Evolutionary conservation across 2,329 filamentous ascomycete species (phyloP), one percentile per base, ranked within the genome.

Genomic region (Colletotrichum godetiae): DNA sequence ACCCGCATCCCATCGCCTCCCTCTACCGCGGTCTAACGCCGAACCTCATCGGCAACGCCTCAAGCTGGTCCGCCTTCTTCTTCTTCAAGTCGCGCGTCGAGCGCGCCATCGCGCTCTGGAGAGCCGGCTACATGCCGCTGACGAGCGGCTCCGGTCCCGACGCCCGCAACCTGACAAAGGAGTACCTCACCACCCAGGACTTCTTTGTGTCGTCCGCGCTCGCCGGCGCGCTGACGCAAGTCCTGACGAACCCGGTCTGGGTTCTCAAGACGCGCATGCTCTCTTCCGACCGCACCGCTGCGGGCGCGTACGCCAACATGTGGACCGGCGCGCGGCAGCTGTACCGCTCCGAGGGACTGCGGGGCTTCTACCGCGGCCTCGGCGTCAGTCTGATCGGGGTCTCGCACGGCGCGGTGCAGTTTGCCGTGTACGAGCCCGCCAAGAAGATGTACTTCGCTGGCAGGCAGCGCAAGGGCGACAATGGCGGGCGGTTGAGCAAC

Each of bases 251-350:
- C 81, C 97, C 97, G 2, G 92, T 99, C 78, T 99, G 97, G 97
- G 97, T 99, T 3, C 91, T 99, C 81, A 98, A 98, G 86, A 98
- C 96, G 10, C 93, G 97, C 75, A 98, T 99, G 95, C 87, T 98
- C 29, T 95, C 95, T 35, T 95, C 94, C 4, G 94, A 97, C 76
- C 90, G 90, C 62, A 87, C 90, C 67, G 88, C 91, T 6, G 89
- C 88, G 2, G 95, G 95, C 15, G 97, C 96, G 1, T 99, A 99
- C 83, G 88, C 90, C 19, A 92, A 90, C 76, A 94, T 98, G 86
- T 84, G 88, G 76, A 88, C 92, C 61, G 97, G 97, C 33, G 89
- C 92, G 2, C 82, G 82, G 49, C 88, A 91, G 57, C 90, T 99
- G 24, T 89, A 92, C 78, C 83, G 83, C 22, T 88, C 88, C 3